Base-by-base conservation (phyloP, 495 filamentous ascomycete genomes). In the Penicillium verhagenii region DNA sequence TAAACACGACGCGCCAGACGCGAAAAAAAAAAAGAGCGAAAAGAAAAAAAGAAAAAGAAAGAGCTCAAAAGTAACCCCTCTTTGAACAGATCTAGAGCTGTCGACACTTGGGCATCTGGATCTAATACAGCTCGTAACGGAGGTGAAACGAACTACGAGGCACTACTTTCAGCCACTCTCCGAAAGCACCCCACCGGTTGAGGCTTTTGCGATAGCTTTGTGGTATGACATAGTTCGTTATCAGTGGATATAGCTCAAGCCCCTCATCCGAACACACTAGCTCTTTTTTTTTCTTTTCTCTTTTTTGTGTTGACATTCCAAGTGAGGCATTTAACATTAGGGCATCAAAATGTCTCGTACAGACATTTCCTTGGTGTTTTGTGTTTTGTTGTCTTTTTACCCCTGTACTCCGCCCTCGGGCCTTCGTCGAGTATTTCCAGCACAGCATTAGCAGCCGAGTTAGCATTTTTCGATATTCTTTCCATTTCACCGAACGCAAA, bases 311-410 rank as follows among this genome's bases (percentile, higher is more conserved):
- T 20, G 39, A 40, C 56, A 62, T 62, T 59, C 59, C 53, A 43
- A n/a, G 57, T 62, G 59, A 55, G 59, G 59, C 48, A 62, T 59
- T 62, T 62, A 21, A n/a, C n/a, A n/a, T 25, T 29, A 24, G 24
- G 25, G 24, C 4, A 14, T 35, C 1, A 5, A 56, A 56, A 47
- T 50, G 7, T 47, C 47, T 46, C 53, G 37, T 49, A 50, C n/a
- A n/a, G n/a, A n/a, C n/a, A n/a, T n/a, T n/a, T n/a, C n/a, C n/a
- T n/a, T n/a, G n/a, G n/a, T n/a, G n/a, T 20, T 35, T 44, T 6
- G 19, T 33, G 20, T 29, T 35, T 35, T 35, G 13, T 35, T 16
- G 33, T 16, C 33, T 4, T 35, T 35, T 16, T 5, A 13, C 33
- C 26, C 33, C 14, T 35, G 33, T 35, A 35, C 33, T 35, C 33